phyloP scores from a whole-genome alignment of 805 yeast species.

The Lipomyces yamadae region DNA sequence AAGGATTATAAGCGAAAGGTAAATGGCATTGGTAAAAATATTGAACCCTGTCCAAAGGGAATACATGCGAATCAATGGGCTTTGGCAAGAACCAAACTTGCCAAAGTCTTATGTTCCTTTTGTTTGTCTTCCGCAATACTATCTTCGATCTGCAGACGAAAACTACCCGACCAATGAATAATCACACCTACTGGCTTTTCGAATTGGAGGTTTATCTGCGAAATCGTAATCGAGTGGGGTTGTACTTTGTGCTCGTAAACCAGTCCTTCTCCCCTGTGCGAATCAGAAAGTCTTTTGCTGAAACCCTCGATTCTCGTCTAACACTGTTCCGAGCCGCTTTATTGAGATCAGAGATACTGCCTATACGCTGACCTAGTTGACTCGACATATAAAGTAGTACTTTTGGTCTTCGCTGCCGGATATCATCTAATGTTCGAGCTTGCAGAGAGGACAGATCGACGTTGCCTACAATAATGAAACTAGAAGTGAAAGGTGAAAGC shows the following conservation, averaged over 20 bases:
- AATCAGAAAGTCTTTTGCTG: neutral
- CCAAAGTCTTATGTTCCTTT: neutral
- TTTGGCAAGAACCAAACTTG: conserved; percentile 1
- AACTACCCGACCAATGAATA: neutral
- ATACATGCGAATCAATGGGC: conserved; percentile 7
- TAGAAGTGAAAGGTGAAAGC: no score
- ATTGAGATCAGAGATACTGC: conserved; percentile 2
- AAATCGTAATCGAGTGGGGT: neutral
- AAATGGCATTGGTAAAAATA: conserved; percentile 48
- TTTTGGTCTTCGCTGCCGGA: neutral
- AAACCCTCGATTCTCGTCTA: neutral
- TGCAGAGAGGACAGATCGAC: neutral
- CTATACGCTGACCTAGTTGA: neutral
- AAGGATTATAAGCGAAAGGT: conserved; percentile 69
- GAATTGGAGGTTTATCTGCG: neutral
- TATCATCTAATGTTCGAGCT: neutral
- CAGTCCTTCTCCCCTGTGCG: neutral
- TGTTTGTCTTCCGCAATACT: neutral
- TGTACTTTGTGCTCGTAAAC: neutral
- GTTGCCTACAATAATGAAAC: neutral
- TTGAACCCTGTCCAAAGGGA: conserved; percentile 33
- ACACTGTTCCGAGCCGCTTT: neutral
- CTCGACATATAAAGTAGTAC: neutral
- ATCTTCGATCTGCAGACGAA: neutral
- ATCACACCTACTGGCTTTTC: neutral